A percentile compares a stretch with the other conserved stretches of the same genome.
Evolutionary conservation across 768 basidiomycete genomes (phyloP).

Genomic region (Mrakia frigida): DNA sequence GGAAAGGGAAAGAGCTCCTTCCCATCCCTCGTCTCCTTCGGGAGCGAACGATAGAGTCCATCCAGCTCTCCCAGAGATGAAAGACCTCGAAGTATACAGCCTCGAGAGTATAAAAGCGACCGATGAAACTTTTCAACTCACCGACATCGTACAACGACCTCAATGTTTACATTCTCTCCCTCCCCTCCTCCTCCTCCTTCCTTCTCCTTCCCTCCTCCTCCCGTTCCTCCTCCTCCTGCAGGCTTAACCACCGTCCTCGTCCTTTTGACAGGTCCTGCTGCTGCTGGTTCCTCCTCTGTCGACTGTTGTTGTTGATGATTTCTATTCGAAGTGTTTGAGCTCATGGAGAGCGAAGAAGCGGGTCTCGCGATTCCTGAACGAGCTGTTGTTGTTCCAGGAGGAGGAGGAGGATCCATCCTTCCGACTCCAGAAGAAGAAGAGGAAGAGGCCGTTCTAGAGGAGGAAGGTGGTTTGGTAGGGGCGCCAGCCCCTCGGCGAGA

Average conservation of each 20-base stretch:
- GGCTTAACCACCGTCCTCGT: neutral
- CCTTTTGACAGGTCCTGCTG: neutral
- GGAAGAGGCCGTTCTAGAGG: neutral
- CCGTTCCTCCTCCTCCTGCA: neutral
- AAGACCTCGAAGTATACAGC: too few species aligned
- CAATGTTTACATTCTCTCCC: constrained; percentile 77
- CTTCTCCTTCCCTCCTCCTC: neutral
- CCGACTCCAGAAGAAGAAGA: neutral
- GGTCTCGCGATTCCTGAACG: constrained; percentile 3
- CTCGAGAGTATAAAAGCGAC: neutral
- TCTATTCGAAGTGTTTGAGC: constrained; percentile 10
- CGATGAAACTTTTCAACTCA: constrained; percentile 34
- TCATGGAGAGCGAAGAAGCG: constrained; percentile 13
- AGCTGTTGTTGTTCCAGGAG: neutral
- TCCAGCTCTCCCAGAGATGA: neutral
- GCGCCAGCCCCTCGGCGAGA: neutral
- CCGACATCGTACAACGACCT: constrained; percentile 86
- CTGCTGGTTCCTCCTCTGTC: too few species aligned
- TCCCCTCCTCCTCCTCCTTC: constrained; percentile 49
- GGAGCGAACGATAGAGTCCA: neutral
- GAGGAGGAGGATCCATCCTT: constrained; percentile 17
- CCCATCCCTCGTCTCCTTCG: neutral
- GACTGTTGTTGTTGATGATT: neutral
- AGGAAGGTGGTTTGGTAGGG: neutral
- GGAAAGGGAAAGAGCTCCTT: neutral